phyloP scores from a whole-genome alignment of 768 basidiomycete genomes.

The Tricholoma bakamatsutake region DNA sequence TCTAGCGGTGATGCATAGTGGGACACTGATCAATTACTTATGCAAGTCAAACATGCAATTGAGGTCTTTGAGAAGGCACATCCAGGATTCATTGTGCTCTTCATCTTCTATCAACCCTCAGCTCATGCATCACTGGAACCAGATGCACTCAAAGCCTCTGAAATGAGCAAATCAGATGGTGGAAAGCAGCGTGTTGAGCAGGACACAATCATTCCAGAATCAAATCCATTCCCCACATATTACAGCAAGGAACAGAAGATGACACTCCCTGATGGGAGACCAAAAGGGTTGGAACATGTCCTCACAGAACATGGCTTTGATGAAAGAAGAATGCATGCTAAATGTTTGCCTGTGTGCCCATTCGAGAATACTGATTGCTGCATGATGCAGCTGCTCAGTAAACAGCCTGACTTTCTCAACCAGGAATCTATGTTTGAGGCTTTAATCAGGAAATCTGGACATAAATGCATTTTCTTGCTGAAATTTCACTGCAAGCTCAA shows the following conservation, averaged over 20 bases:
- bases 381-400: slow-evolving; percentile 30
- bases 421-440: slow-evolving; percentile 28
- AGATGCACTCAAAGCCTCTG: slow-evolving; percentile 25
- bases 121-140: slow-evolving; percentile 24
- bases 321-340: slow-evolving; percentile 23
- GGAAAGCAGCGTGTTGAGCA: slow-evolving; percentile 16
- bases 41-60: slow-evolving; percentile 24
- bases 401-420: slow-evolving; percentile 11
- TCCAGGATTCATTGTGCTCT: slow-evolving; percentile 15
- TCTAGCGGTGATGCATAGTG: slow-evolving; percentile 27
- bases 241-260: slow-evolving; percentile 25
- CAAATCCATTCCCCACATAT: slow-evolving; percentile 17
- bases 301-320: slow-evolving; percentile 36
- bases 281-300: slow-evolving; percentile 28
- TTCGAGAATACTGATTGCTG: no score
- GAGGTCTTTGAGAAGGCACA: no score
- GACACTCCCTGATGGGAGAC: no score
- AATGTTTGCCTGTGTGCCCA: slow-evolving; percentile 33
- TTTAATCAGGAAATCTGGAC: slow-evolving; percentile 22
- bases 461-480: no score
- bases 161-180: slow-evolving; percentile 30
- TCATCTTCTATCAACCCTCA: slow-evolving; percentile 17
- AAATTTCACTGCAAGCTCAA: no score
- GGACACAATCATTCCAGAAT: slow-evolving; percentile 22
- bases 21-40: slow-evolving; percentile 25